Conservation (phyloP, 345 rosid genomes). For the Linum lewisii region DNA sequence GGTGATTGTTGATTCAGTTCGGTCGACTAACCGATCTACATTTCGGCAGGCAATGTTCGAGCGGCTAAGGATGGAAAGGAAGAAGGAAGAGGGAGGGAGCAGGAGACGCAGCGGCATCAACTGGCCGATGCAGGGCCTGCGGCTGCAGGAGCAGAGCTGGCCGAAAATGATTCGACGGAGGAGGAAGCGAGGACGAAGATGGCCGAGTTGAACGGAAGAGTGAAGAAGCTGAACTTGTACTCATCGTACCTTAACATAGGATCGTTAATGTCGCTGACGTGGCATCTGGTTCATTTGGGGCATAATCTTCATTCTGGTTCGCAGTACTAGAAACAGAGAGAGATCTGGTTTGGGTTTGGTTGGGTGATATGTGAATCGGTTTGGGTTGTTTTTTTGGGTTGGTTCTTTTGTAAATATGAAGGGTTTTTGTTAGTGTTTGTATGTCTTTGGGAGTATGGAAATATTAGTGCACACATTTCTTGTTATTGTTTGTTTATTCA, state of each 20-base stretch:
- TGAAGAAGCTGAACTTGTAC: slow-evolving; percentile 53
- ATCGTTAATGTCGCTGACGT: slow-evolving; percentile 49
- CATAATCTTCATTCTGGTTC: slow-evolving; percentile 22
- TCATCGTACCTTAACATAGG: slow-evolving; percentile 52
- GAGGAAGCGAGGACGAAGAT: slow-evolving; percentile 16
- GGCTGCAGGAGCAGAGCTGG: neutral
- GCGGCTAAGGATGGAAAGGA: slow-evolving; percentile 66
- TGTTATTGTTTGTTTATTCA: no score
- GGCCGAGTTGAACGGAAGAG: slow-evolving; percentile 33
- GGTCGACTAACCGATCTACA: no score
- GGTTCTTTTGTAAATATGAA: no score
- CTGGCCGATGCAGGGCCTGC: neutral
- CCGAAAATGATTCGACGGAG: slow-evolving; percentile 12
- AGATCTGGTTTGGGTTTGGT: no score
- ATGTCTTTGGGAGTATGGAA: no score
- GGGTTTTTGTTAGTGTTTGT: no score
- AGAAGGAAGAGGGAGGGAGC: slow-evolving; percentile 60
- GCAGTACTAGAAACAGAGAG: no score
- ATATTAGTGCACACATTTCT: no score
- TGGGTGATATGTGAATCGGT: no score
- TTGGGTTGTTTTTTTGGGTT: no score
- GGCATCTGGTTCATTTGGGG: slow-evolving; percentile 57
- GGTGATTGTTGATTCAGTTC: no score
- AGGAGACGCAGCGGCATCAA: slow-evolving; percentile 2
- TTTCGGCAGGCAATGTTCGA: slow-evolving; percentile 55